phyloP scores from a whole-genome alignment of 495 filamentous ascomycete species.

The Penicillium robsamsonii region DNA sequence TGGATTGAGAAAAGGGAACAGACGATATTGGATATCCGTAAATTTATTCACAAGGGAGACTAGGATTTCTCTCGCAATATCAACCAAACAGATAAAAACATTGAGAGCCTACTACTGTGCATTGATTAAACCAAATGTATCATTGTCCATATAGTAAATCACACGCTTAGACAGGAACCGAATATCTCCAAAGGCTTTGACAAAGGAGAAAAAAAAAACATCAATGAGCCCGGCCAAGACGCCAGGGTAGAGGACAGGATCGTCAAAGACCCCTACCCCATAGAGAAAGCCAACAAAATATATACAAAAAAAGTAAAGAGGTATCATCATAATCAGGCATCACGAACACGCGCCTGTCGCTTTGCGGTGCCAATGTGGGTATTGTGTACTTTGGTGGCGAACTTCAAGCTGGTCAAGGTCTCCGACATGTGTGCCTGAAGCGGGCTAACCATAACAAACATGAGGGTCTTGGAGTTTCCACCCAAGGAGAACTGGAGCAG shows the following conservation, averaged over 20 bases:
- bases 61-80: constrained; percentile 4
- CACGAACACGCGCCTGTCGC: constrained; percentile 63
- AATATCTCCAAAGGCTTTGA: constrained; percentile 16
- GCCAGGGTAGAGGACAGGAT: constrained; percentile 35
- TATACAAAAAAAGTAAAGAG: constrained; percentile 26
- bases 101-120: constrained; percentile 15
- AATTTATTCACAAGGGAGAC: constrained; percentile 12
- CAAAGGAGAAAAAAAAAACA: constrained; percentile 10
- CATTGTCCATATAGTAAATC: constrained; percentile 22
- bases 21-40: constrained; percentile 15
- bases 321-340: constrained; percentile 39
- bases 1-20: constrained; percentile 23
- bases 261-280: constrained; percentile 30
- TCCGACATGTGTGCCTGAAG: constrained; percentile 88
- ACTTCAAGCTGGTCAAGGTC: constrained; percentile 92
- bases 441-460: constrained; percentile 98
- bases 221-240: constrained; percentile 23
- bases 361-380: constrained; percentile 87
- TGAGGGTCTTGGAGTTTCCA: constrained; percentile 94
- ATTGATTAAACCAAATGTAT: constrained; percentile 21
- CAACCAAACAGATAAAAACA: background rate
- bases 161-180: constrained; percentile 19
- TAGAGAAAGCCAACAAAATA: constrained; percentile 17
- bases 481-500: constrained; percentile 93
- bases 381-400: constrained; percentile 92